Conservation (phyloP, 225 moss, liverwort and hornwort genomes). For the Rhytidiadelphus loreus region DNA sequence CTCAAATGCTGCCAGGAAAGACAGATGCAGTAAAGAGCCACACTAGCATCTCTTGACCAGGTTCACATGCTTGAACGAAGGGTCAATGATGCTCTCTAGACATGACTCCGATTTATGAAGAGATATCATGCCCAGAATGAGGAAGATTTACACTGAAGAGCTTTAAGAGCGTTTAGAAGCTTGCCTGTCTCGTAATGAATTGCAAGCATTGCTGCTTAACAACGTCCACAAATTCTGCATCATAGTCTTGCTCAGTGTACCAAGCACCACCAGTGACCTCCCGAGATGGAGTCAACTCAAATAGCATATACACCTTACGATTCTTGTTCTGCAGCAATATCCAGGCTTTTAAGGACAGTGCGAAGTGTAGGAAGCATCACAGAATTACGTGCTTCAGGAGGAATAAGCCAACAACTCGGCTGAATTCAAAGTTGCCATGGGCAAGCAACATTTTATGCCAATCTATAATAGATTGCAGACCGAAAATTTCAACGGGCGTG, state of each 20-base stretch:
- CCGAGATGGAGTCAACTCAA: slow-evolving; percentile 81
- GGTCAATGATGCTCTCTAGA: background rate
- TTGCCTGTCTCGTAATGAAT: slow-evolving; percentile 75
- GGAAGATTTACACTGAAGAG: background rate
- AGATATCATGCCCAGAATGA: background rate
- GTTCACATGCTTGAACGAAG: background rate
- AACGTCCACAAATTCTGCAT: slow-evolving; percentile 92
- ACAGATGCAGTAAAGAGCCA: background rate
- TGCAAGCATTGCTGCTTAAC: slow-evolving; percentile 92
- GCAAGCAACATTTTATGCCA: background rate
- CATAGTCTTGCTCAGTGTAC: slow-evolving; percentile 94
- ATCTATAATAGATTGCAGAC: background rate
- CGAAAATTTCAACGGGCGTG: background rate
- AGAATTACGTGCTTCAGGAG: background rate
- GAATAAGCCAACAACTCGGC: background rate
- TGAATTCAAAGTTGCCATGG: background rate
- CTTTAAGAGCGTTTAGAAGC: background rate
- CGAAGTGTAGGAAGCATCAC: background rate
- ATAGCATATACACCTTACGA: slow-evolving; percentile 94
- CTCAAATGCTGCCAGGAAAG: background rate
- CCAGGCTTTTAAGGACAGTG: background rate
- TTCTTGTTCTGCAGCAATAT: slow-evolving; percentile 68
- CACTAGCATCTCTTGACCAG: background rate
- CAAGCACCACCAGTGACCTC: slow-evolving; percentile 97
- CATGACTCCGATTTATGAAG: background rate